These are phyloP conservation scores for Puya raimondii DNA, from an alignment of 176 grass and related monocot genomes.

Conservation along the genomic window DNA sequence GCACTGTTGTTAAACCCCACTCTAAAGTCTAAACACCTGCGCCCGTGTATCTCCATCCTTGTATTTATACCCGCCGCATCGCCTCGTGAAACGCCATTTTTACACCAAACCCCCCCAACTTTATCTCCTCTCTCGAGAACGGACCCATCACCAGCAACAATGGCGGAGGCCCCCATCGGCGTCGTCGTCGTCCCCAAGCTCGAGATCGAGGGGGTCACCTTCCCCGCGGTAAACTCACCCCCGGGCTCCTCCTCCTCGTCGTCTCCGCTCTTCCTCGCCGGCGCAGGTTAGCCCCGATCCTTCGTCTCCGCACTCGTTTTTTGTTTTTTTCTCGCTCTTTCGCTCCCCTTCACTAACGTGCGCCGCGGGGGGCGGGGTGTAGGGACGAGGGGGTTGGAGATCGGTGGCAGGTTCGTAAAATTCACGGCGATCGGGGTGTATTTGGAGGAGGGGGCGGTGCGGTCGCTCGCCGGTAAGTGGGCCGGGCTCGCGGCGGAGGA, in stretches of 20 bases:
- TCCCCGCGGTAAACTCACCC: constrained; percentile 32
- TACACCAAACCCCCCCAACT: too few species aligned
- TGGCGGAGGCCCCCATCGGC: constrained; percentile 8
- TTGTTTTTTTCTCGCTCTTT: too few species aligned
- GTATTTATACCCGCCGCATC: too few species aligned
- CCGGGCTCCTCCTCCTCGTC: constrained; percentile 25
- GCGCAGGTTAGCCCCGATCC: constrained; percentile 33
- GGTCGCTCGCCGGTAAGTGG: constrained; percentile 47
- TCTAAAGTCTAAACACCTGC: too few species aligned
- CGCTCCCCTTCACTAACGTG: neutral
- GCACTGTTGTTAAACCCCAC: too few species aligned
- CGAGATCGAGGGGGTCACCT: constrained; percentile 41
- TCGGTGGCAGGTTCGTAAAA: constrained; percentile 61
- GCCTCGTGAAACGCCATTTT: too few species aligned
- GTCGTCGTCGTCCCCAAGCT: constrained; percentile 21
- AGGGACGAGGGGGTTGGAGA: constrained; percentile 68
- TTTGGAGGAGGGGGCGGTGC: constrained; percentile 48
- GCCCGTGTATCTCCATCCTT: too few species aligned
- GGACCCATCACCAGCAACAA: neutral
- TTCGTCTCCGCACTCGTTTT: neutral
- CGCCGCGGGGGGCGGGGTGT: neutral
- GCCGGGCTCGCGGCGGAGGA: constrained; percentile 43
- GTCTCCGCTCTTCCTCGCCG: constrained; percentile 43
- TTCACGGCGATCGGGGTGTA: constrained; percentile 94
- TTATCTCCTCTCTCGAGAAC: too few species aligned